Base-by-base conservation (phyloP, 768 basidiomycete genomes). In the Gautieria morchelliformis region DNA sequence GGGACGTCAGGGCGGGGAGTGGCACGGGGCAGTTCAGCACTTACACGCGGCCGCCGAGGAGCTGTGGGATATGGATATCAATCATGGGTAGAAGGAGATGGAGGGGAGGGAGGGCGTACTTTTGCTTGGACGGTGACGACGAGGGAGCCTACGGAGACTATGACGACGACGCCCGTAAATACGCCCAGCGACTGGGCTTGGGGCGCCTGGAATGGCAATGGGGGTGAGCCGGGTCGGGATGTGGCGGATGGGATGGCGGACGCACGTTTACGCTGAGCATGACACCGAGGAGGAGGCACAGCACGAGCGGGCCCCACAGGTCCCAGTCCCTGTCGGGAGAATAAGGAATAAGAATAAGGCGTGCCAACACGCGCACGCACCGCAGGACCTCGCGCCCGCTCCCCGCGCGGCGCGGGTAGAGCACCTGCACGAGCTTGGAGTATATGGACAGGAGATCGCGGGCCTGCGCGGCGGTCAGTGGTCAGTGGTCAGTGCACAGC, bases 241-340 rank as follows among this genome's bases (percentile, higher is more conserved):
- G n/a, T n/a, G n/a, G n/a, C n/a, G n/a, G n/a, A n/a, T n/a, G n/a
- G n/a, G n/a, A 27, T 32, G 2, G 5, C 46, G 20, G 63, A 62
- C 79, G 52, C 65, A 89, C 92, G 68, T 89, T 90, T 47, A 92
- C 72, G 66, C 89, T 93, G 19, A 95, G 79, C 76, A 93, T 85
- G 45, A 91, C 85, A 53, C 85, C 88, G 12, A 94, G 78, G 41
- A 80, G 68, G 54, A 94, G 76, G 63, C 87, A 91, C 41, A 93
- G 77, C 24, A 97, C 77, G 3, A 97, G 76, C 11, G 94, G 94
- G 3, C 94, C 94, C 95, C 95, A 98, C 24, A 98, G 78, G 71
- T 98, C 95, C 95, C 94, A 98, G 67, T 97, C 94, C 61, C 93
- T 93, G 66, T n/a, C n/a, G n/a, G n/a, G n/a, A n/a, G n/a, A n/a